Percentiles rank a stretch among this genome's conserved stretches.
Conservation (phyloP, 352 stramenopile species). For the Peronosclerospora sorghi region DNA sequence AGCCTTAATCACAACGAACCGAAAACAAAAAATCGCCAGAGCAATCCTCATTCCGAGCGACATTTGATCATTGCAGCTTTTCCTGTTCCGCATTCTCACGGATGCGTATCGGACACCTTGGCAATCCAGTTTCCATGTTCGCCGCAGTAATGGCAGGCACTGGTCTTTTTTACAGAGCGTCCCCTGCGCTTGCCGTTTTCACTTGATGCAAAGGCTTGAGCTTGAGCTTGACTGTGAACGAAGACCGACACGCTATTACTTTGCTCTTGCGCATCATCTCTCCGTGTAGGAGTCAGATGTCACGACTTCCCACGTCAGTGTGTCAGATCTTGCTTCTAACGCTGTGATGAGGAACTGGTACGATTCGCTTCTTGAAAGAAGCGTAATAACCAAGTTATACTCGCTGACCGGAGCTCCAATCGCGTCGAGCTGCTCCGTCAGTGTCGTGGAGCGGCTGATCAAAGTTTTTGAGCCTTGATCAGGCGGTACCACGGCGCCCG, state of each 20-base stretch:
- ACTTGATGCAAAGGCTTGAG: conserved; percentile 1
- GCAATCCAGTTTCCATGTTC: too few relatives aligned
- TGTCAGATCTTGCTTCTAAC: not conserved
- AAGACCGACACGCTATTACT: not conserved
- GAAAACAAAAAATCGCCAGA: conserved; percentile 1
- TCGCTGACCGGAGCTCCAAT: not conserved
- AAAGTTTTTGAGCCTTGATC: too few relatives aligned
- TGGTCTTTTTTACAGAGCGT: not conserved
- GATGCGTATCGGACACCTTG: not conserved
- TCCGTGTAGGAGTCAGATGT: not conserved
- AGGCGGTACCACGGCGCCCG: too few relatives aligned
- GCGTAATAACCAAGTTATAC: too few relatives aligned
- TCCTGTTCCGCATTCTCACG: not conserved
- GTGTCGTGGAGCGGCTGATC: too few relatives aligned
- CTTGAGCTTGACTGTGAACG: not conserved
- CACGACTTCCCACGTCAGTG: not conserved
- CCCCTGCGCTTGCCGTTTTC: not conserved
- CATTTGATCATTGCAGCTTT: not conserved
- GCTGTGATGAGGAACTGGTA: not conserved
- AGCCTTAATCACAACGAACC: not conserved
- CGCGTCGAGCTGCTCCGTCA: not conserved
- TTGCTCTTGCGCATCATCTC: conserved; percentile 1
- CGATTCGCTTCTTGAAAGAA: not conserved
- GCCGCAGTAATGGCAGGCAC: not conserved
- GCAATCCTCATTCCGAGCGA: too few relatives aligned